Evolutionary conservation across 805 yeast species (phyloP), one percentile per base, ranked within the genome.

Genomic region (Candida anglica): DNA sequence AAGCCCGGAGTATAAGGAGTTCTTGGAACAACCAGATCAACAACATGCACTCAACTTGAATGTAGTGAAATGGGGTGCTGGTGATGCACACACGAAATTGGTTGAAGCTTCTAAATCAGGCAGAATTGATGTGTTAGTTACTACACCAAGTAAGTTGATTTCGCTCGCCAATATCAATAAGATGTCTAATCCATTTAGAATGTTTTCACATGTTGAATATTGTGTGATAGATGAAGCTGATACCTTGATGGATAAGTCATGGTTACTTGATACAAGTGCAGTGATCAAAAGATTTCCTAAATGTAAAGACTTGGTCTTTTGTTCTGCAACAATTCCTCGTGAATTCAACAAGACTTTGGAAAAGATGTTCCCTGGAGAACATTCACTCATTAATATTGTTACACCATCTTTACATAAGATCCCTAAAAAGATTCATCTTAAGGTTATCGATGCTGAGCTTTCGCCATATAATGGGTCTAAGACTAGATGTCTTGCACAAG

Each of bases 181-280:
- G 38, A 37, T 51, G 19, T 35, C 40, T 23, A 46, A 39, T 43
- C 71, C 57, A 4, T 64, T 58, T 40, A 55, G 68, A 23, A 48
- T 61, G 16, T 62, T 75, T 39, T 56, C 56, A 29, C 53, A 63
- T 10, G 77, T 81, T 4, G 67, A 69, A 18, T 81, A 72, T 48
- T 67, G 83, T 28, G 91, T 86, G 2, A 74, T 85, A 10, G 98
- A 91, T 53, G 98, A 91, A 57, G 98, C 98, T 0, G 98, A 91
- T 58, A 84, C 96, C 0, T 62, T 91, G 36, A 71, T 89, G 78
- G 95, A 89, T 52, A 74, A 77, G 33, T 81, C 93, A 0, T 89
- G 88, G 72, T 56, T 79, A 8, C 70, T 71, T 17, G 79, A 77
- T 31, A 85, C 96, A 2, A 71, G 76, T 41, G 56, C 64, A 2